phyloP scores from a whole-genome alignment of 768 basidiomycete genomes.

The Galerina sulciceps region DNA sequence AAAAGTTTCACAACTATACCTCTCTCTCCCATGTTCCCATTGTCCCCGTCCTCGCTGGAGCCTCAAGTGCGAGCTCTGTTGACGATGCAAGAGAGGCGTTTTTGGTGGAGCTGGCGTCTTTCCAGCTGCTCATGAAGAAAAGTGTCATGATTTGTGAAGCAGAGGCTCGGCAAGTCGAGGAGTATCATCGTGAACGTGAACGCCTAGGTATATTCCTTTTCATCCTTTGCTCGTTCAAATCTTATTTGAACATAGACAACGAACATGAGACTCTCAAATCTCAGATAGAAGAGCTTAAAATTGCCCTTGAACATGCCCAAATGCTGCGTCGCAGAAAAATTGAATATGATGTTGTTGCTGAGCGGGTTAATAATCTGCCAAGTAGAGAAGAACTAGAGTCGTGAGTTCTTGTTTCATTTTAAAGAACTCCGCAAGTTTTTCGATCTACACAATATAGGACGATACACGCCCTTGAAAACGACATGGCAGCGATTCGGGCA shows the following conservation, averaged over 20 bases:
- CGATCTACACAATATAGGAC: constrained; percentile 44
- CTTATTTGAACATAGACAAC: constrained; percentile 48
- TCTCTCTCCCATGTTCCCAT: constrained; percentile 56
- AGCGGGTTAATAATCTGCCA: constrained; percentile 80
- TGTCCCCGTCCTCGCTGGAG: constrained; percentile 33
- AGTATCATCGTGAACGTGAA: constrained; percentile 75
- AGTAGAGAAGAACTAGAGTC: constrained; percentile 76
- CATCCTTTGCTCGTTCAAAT: background rate
- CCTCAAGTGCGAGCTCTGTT: constrained; percentile 33
- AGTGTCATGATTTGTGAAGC: constrained; percentile 85
- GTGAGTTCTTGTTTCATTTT: constrained; percentile 47
- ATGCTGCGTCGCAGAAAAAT: constrained; percentile 77
- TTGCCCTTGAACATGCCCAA: constrained; percentile 78
- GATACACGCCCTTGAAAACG: constrained; percentile 72
- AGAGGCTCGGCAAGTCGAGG: constrained; percentile 82
- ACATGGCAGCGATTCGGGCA: constrained; percentile 72
- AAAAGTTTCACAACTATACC: constrained; percentile 80
- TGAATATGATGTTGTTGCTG: constrained; percentile 84
- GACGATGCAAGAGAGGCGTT: constrained; percentile 83
- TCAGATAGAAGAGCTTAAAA: constrained; percentile 82
- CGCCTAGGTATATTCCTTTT: constrained; percentile 62
- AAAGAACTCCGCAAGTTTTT: background rate
- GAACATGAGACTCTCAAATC: constrained; percentile 69
- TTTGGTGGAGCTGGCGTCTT: constrained; percentile 76
- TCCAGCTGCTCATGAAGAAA: constrained; percentile 77